Base-by-base conservation (phyloP, 768 basidiomycete species). In the Kwoniella bestiolae region DNA sequence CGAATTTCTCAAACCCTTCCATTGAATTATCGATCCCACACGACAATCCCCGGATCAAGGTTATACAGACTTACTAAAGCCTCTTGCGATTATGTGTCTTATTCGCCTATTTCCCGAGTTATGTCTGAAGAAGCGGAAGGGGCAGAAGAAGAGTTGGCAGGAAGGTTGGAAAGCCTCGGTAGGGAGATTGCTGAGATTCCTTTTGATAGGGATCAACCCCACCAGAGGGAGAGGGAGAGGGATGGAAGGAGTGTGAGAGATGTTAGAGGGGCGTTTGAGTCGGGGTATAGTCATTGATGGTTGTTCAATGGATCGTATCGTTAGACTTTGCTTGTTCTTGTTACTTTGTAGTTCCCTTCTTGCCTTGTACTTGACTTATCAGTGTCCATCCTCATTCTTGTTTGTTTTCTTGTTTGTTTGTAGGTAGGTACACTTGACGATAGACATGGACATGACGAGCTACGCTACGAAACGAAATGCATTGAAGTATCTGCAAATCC, bases 41-140 rank as follows among this genome's bases (percentile, higher is more conserved):
- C 38, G 3, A 35, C 35, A 2, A 44, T 52, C 8, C 16, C 38
- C 6, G 60, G 60, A 38, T 52, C 60, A 23, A 51, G 60, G 25
- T 14, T 61, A 16, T 53, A 61, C 26, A 35, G 50, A 41, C 28
- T 61, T 12, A 38, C 60, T 2, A 51, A 51, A 52, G 60, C 60
- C 14, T 50, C 60, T 50, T 61, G 60, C 29, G 60, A 61, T 44
- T 61, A 61, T 32, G 38, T 61, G 23, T 34, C 26, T 8, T 32
- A 49, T 49, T 60, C 58, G 26, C 58, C 58, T 11, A 21, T 60
- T 3, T n/a, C n/a, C n/a, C n/a, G n/a, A n/a, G n/a, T n/a, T n/a
- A n/a, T n/a, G n/a, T 49, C 52, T 55, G 56, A 41, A 16, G 11
- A 21, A 6, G 28, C 8, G 9, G 26, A 5, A 16, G 58, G 34